A percentile compares a stretch with the other conserved stretches of the same genome.
Conservation (phyloP, 2,329 filamentous ascomycete genomes). For the Sporothrix euskadiensis region DNA sequence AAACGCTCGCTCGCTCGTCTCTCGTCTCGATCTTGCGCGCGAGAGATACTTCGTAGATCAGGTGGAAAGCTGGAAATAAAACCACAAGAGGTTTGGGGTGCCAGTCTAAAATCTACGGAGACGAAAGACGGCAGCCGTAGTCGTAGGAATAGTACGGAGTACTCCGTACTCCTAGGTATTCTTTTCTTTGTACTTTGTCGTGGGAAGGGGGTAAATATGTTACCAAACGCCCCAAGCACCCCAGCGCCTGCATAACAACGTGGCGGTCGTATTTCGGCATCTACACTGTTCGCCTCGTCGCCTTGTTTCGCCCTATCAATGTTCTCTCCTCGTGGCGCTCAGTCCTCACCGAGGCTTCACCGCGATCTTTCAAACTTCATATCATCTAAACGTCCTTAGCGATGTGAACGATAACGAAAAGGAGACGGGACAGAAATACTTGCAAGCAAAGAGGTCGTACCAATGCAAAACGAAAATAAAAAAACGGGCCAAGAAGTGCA, state of each 20-base stretch:
- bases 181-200: neutral
- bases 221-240: neutral
- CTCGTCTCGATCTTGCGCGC: neutral
- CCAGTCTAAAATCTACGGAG: neutral
- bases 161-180: too few species aligned
- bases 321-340: neutral
- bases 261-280: conserved; percentile 1
- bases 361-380: neutral
- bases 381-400: neutral
- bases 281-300: neutral
- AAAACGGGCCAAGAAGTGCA: neutral
- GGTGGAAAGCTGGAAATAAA: neutral
- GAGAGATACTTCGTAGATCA: neutral
- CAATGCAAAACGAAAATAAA: neutral
- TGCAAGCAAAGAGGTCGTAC: neutral
- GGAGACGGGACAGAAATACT: neutral
- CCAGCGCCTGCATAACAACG: neutral
- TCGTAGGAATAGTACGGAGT: neutral
- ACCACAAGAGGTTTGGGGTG: neutral
- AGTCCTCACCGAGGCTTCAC: neutral
- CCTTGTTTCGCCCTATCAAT: neutral
- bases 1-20: neutral
- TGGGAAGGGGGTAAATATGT: neutral
- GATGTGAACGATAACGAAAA: neutral
- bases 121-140: neutral